phyloP scores from a whole-genome alignment of 106 monocot species.

The Acanthochlamys bracteata region DNA sequence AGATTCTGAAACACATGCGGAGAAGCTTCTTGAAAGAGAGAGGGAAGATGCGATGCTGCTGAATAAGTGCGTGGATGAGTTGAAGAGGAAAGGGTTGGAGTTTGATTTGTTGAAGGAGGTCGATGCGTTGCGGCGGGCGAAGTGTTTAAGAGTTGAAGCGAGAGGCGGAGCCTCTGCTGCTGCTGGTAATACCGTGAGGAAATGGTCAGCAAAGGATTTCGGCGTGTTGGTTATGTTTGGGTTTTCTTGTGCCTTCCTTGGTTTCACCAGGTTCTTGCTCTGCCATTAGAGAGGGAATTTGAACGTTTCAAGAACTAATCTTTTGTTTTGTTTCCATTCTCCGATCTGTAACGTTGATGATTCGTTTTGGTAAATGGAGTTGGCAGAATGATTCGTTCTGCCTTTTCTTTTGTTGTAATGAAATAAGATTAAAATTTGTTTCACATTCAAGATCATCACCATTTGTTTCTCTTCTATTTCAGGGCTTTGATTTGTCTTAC shows the following conservation, averaged over 20 bases:
- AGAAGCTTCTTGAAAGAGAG: conserved; percentile 66
- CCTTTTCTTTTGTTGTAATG: neutral
- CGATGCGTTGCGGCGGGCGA: conserved; percentile 76
- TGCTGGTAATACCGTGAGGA: conserved; percentile 10
- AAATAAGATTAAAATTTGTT: neutral
- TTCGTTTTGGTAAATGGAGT: neutral
- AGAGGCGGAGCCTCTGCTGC: conserved; percentile 5
- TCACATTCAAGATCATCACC: no score
- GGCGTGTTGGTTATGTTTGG: conserved; percentile 33
- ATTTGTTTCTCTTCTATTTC: no score
- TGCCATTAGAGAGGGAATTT: conserved; percentile 16
- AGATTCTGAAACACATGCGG: conserved; percentile 37
- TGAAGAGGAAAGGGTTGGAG: conserved; percentile 75
- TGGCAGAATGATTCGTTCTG: conserved; percentile 6
- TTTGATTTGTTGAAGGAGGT: conserved; percentile 88
- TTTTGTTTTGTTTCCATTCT: neutral
- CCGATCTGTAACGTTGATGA: neutral
- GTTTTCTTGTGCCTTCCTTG: conserved; percentile 42
- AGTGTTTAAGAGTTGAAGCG: conserved; percentile 62
- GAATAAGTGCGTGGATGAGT: conserved; percentile 58
- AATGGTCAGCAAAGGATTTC: conserved; percentile 38
- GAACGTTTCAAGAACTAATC: no score
- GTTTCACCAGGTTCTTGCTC: conserved; percentile 45
- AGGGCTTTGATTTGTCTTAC: no score
- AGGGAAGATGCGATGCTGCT: conserved; percentile 57